A percentile compares a stretch with the other conserved stretches of the same genome.
Evolutionary conservation across 805 yeast genomes (phyloP).

Genomic region (Nakazawaea wickerhamii): DNA sequence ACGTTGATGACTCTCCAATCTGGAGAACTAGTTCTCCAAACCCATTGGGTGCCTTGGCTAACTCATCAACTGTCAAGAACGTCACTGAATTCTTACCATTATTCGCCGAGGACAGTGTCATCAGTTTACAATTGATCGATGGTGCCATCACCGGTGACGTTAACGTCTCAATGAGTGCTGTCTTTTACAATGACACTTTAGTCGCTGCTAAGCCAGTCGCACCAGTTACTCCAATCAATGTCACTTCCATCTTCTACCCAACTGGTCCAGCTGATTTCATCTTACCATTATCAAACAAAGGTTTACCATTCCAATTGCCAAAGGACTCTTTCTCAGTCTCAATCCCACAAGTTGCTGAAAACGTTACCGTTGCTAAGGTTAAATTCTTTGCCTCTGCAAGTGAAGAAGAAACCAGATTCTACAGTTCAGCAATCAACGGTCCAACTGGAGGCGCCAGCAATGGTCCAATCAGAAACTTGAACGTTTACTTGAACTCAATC

Average conservation of each 20-base stretch:
- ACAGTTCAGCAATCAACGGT: slow-evolving; percentile 16
- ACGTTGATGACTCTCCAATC: slow-evolving; percentile 22
- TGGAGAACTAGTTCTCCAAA: slow-evolving; percentile 28
- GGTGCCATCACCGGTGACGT: slow-evolving; percentile 18
- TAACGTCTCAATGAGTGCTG: slow-evolving; percentile 20
- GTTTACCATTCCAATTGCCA: slow-evolving; percentile 20
- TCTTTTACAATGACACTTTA: slow-evolving; percentile 20
- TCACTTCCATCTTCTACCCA: slow-evolving; percentile 17
- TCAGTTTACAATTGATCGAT: slow-evolving; percentile 22
- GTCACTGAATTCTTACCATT: slow-evolving; percentile 23
- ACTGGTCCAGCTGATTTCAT: slow-evolving; percentile 23
- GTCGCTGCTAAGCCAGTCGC: slow-evolving; percentile 9
- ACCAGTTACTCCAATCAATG: slow-evolving; percentile 11
- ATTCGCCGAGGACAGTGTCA: slow-evolving; percentile 15
- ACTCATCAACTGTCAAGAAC: slow-evolving; percentile 22
- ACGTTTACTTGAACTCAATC: slow-evolving; percentile 21
- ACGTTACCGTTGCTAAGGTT: slow-evolving; percentile 23
- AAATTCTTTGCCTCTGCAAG: slow-evolving; percentile 25
- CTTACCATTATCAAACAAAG: slow-evolving; percentile 20
- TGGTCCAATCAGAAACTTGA: slow-evolving; percentile 25
- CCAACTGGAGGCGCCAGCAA: slow-evolving; percentile 15
- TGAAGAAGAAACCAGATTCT: slow-evolving; percentile 23
- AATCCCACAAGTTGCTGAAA: slow-evolving; percentile 20
- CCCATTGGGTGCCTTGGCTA: slow-evolving; percentile 18
- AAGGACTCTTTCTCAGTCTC: slow-evolving; percentile 18